A percentile compares a stretch with the other conserved stretches of the same genome.
phyloP scores from a whole-genome alignment of 257 asterid genomes.

The Ligustrum vulgare region DNA sequence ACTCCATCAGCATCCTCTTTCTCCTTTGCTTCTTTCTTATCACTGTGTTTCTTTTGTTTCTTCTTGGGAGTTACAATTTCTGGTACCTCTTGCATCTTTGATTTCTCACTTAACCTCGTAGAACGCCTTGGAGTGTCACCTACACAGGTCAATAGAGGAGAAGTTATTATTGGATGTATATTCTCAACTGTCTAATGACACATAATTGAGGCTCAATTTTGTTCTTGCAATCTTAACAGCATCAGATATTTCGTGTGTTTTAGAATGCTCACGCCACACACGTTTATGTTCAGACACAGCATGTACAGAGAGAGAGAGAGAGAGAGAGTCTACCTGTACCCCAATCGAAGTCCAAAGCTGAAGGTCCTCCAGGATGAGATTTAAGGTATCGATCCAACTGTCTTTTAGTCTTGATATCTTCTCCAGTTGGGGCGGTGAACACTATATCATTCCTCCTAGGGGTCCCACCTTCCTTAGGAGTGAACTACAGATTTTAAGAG shows the following conservation, averaged over 20 bases:
- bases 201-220: not conserved
- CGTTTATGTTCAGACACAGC: not conserved
- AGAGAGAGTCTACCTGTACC: conserved; percentile 34
- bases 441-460: conserved; percentile 39
- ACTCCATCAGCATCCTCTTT: conserved; percentile 31
- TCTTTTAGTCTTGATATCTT: conserved; percentile 60
- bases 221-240: not conserved
- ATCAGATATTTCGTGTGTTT: not conserved
- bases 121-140: conserved; percentile 74
- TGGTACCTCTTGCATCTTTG: conserved; percentile 39
- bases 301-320: conserved; percentile 10
- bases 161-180: not conserved
- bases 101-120: conserved; percentile 50
- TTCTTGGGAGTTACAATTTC: conserved; percentile 44
- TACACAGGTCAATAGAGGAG: conserved; percentile 22
- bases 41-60: conserved; percentile 38
- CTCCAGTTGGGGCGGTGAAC: conserved; percentile 59
- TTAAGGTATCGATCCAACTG: conserved; percentile 65
- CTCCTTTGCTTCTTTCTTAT: conserved; percentile 33
- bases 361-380: conserved; percentile 61
- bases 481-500: conserved; percentile 30
- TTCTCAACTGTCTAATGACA: not conserved
- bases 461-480: conserved; percentile 38
- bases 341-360: conserved; percentile 57
- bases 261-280: not conserved